These are phyloP conservation scores for Dendrobium catenatum DNA, from an alignment of 106 monocot genomes.

Conservation along the genomic window DNA sequence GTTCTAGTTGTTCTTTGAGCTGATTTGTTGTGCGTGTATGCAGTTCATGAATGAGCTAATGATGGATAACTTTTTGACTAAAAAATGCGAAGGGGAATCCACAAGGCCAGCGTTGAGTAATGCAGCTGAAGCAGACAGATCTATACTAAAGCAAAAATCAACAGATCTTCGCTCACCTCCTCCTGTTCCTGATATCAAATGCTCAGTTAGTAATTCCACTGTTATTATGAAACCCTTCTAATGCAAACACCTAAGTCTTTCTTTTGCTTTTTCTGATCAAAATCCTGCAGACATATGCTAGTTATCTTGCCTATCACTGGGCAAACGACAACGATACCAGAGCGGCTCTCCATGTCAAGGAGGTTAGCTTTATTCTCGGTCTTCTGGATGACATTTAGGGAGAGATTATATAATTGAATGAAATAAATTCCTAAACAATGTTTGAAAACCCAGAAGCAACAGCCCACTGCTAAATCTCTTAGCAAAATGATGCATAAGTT, in stretches of 20 bases:
- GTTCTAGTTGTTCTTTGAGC: background rate
- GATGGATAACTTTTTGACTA: conserved; percentile 6
- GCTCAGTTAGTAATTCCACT: conserved; percentile 5
- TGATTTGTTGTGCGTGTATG: background rate
- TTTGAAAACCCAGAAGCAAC: too few relatives aligned
- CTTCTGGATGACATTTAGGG: background rate
- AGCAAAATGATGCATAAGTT: too few relatives aligned
- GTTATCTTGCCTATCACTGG: conserved; percentile 10
- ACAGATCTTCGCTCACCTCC: background rate
- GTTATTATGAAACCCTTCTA: background rate
- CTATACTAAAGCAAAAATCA: background rate
- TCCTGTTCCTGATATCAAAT: conserved; percentile 6
- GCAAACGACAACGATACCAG: background rate
- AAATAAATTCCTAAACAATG: too few relatives aligned
- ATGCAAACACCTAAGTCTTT: background rate
- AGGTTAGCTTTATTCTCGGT: background rate
- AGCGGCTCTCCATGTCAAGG: background rate
- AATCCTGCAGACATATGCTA: conserved; percentile 9
- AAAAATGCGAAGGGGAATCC: background rate
- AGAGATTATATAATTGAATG: background rate
- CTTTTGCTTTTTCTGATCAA: background rate
- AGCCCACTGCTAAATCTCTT: too few relatives aligned
- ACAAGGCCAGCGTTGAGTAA: background rate
- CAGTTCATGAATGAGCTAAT: conserved; percentile 4
- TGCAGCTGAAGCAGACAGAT: background rate